Conservation (phyloP, 1,284 basidiomycete genomes). For the Austroboletus novae-zelandiae region DNA sequence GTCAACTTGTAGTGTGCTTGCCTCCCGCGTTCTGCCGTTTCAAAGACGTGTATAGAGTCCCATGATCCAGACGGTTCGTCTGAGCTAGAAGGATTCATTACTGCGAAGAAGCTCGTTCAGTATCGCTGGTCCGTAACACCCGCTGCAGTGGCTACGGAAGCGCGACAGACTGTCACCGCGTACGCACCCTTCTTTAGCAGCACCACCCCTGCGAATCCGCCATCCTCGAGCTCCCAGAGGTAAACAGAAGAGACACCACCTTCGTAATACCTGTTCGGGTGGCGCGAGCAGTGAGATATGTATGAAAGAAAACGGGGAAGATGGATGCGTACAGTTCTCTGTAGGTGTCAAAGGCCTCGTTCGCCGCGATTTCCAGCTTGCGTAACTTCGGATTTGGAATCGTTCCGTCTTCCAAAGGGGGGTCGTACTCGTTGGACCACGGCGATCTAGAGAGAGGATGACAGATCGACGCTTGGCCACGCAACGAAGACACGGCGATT, state of each 20-base stretch:
- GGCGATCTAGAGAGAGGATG: constrained; percentile 68
- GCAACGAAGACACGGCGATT: too few species aligned
- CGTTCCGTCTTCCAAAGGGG: constrained; percentile 84
- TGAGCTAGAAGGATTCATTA: constrained; percentile 51
- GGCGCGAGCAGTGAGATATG: constrained; percentile 1
- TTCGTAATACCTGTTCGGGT: constrained; percentile 79
- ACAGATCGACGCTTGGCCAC: too few species aligned
- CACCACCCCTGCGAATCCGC: constrained; percentile 95
- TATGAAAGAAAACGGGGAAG: constrained; percentile 2
- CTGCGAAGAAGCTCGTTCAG: constrained; percentile 36
- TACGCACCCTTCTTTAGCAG: constrained; percentile 91
- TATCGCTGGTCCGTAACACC: not conserved
- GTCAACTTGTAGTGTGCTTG: constrained; percentile 97
- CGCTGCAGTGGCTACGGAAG: constrained; percentile 3
- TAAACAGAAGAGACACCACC: constrained; percentile 97
- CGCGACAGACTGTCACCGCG: not conserved
- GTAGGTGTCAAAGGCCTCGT: constrained; percentile 97
- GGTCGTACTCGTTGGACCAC: constrained; percentile 96
- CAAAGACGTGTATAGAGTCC: constrained; percentile 99
- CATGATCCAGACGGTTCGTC: constrained; percentile 80
- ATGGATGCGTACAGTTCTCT: constrained; percentile 74
- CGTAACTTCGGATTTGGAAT: constrained; percentile 81
- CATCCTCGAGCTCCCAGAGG: constrained; percentile 97
- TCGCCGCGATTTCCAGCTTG: constrained; percentile 90
- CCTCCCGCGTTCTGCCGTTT: constrained; percentile 85